Conservation (phyloP, 225 moss, liverwort and hornwort species). For the Pseudoscleropodium purum region DNA sequence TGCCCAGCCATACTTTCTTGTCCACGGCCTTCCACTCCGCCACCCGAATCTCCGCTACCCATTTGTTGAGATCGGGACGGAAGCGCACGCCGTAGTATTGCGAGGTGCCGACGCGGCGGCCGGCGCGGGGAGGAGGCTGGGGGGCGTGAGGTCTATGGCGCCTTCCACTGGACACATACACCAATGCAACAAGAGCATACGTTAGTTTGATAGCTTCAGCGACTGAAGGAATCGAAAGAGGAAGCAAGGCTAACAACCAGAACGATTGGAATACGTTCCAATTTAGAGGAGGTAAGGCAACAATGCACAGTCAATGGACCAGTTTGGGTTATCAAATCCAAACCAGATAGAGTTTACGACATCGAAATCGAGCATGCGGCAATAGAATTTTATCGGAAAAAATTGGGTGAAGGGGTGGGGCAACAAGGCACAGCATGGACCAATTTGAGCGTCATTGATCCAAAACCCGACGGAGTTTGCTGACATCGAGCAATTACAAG, state of each 20-base stretch:
- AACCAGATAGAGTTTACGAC: background rate
- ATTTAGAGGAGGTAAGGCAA: background rate
- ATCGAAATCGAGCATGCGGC: background rate
- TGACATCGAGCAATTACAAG: background rate
- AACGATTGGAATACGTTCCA: background rate
- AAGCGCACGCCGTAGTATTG: slow-evolving; percentile 31
- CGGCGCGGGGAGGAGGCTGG: background rate
- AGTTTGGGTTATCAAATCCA: background rate
- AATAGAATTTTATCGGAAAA: background rate
- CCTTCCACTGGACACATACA: background rate
- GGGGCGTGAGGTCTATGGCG: background rate
- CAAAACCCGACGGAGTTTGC: background rate
- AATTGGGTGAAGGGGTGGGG: background rate
- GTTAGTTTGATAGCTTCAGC: background rate
- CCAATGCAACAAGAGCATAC: background rate
- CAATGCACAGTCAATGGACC: background rate
- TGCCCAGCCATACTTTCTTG: slow-evolving; percentile 36
- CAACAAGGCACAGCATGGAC: background rate
- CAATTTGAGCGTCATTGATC: background rate
- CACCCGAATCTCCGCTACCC: slow-evolving; percentile 36
- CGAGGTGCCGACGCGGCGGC: slow-evolving; percentile 7
- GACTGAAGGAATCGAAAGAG: background rate
- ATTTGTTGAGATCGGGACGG: slow-evolving; percentile 24
- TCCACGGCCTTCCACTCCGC: slow-evolving; percentile 29
- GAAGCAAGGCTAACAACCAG: background rate